These are phyloP conservation scores for Aphanomyces astaci DNA, from an alignment of 352 stramenopile species.

Conservation along the genomic window DNA sequence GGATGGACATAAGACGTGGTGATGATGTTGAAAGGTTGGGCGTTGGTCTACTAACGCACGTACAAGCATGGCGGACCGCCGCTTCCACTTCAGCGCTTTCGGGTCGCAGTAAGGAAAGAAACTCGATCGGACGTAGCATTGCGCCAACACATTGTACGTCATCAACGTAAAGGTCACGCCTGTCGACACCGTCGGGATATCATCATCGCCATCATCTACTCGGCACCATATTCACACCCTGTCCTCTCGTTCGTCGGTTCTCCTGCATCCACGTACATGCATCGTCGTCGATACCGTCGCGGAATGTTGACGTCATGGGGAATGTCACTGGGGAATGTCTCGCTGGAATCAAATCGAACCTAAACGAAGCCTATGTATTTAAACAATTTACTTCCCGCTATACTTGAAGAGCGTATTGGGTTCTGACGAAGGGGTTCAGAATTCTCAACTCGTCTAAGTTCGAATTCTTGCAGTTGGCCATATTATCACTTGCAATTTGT, in stretches of 20 bases:
- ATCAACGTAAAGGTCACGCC: slow-evolving; percentile 35
- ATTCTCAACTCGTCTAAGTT: neutral
- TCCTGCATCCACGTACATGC: neutral
- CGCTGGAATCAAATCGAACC: neutral
- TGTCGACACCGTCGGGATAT: neutral
- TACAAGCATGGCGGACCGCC: slow-evolving; percentile 54
- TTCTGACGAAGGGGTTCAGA: too few relatives aligned
- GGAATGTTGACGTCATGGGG: too few relatives aligned
- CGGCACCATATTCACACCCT: neutral
- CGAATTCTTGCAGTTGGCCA: too few relatives aligned
- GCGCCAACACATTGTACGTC: slow-evolving; percentile 82
- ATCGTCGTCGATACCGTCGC: neutral
- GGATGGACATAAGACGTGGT: neutral
- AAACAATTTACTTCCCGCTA: too few relatives aligned
- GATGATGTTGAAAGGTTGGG: neutral
- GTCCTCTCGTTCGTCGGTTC: too few relatives aligned
- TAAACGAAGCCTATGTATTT: too few relatives aligned
- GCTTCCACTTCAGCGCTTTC: slow-evolving; percentile 60
- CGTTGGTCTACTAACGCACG: neutral
- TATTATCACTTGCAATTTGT: neutral
- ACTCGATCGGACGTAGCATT: slow-evolving; percentile 68
- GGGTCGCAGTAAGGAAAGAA: slow-evolving; percentile 76
- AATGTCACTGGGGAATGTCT: too few relatives aligned
- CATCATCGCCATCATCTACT: neutral
- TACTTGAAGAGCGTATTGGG: too few relatives aligned